phyloP scores from a whole-genome alignment of 371 early-diverging fungal species.

The Lichtheimia ornata region DNA sequence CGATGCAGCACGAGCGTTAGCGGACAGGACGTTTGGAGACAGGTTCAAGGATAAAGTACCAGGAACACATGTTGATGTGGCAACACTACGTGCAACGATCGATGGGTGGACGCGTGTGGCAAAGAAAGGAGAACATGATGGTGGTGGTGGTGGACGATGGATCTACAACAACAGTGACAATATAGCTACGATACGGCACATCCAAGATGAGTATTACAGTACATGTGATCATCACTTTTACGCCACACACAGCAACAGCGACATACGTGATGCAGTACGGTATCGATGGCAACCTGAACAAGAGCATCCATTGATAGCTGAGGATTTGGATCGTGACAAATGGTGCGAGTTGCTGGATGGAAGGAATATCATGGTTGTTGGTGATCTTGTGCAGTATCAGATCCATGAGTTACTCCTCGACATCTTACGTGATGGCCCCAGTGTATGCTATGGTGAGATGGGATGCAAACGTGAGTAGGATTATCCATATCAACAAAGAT shows the following conservation, averaged over 20 bases:
- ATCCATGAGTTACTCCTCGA: constrained; percentile 57
- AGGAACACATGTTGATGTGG: constrained; percentile 3
- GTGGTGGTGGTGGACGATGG: background rate
- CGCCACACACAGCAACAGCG: background rate
- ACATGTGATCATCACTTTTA: constrained; percentile 1
- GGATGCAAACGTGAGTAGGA: constrained; percentile 52
- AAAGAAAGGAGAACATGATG: background rate
- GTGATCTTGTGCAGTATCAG: constrained; percentile 60
- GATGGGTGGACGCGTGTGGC: constrained; percentile 20
- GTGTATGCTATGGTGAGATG: constrained; percentile 58
- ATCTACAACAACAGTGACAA: background rate
- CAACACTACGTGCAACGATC: constrained; percentile 6
- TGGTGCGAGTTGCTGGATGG: constrained; percentile 43
- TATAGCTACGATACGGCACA: constrained; percentile 15
- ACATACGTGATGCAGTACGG: background rate
- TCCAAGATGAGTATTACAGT: constrained; percentile 44
- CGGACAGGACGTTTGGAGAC: background rate
- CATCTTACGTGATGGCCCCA: constrained; percentile 48
- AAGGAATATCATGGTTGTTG: constrained; percentile 48
- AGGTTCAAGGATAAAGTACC: constrained; percentile 6
- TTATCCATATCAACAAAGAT: background rate
- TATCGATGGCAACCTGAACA: background rate
- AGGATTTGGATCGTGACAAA: constrained; percentile 13
- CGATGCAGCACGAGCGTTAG: background rate
- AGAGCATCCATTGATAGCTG: constrained; percentile 13